Evolutionary conservation across 2,329 filamentous ascomycete genomes (phyloP).

Genomic region (Hortaea werneckii): DNA sequence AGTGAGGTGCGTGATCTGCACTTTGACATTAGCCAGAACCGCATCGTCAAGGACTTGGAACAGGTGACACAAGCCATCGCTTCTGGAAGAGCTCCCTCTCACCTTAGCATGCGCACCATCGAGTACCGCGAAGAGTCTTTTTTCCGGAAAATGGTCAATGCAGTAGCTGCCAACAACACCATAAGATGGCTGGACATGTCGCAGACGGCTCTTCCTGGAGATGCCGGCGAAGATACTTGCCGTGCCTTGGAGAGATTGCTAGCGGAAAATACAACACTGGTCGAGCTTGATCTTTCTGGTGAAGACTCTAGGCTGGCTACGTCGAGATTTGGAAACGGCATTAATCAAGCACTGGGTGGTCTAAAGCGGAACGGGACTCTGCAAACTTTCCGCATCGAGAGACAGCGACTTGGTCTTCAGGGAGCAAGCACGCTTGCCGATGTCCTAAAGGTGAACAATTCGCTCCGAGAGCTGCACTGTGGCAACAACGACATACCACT

Average conservation of each 20-base stretch:
- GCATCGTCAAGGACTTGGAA: conserved; percentile 43
- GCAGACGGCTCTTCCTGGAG: conserved; percentile 58
- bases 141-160: conserved; percentile 53
- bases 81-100: conserved; percentile 47
- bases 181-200: conserved; percentile 59
- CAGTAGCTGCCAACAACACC: conserved; percentile 52
- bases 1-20: conserved; percentile 46
- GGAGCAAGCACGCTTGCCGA: conserved; percentile 60
- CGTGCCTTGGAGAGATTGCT: conserved; percentile 54
- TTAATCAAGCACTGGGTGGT: conserved; percentile 56
- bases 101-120: conserved; percentile 56
- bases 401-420: conserved; percentile 59
- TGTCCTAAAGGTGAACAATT: conserved; percentile 54
- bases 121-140: conserved; percentile 57
- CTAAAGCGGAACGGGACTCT: conserved; percentile 54
- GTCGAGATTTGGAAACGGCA: conserved; percentile 56
- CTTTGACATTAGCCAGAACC: conserved; percentile 56
- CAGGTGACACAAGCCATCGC: conserved; percentile 44
- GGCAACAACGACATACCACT: conserved; percentile 63
- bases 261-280: conserved; percentile 54
- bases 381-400: conserved; percentile 52
- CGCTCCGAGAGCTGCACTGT: conserved; percentile 56
- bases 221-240: conserved; percentile 58
- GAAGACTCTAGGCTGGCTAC: conserved; percentile 63
- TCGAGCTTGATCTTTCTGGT: conserved; percentile 60